phyloP scores from a whole-genome alignment of 192 early-diverging fungal genomes.

The Coemansia sp. region DNA sequence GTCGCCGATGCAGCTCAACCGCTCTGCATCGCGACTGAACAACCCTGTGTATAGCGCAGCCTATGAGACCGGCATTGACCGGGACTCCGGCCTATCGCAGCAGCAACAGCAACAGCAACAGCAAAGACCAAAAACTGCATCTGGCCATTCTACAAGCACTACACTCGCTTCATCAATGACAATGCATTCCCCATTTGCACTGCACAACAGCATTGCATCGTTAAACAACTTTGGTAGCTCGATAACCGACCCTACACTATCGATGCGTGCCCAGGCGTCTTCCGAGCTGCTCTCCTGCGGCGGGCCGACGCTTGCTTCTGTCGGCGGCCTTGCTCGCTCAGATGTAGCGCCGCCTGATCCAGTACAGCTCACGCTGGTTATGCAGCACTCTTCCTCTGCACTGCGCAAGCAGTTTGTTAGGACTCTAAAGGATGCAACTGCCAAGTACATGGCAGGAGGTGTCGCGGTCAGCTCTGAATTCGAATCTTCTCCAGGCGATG shows the following conservation, averaged over 20 bases:
- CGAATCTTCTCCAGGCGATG: neutral
- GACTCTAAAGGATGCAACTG: conserved; percentile 39
- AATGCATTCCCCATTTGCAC: conserved; percentile 1
- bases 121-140: conserved; percentile 46
- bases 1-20: conserved; percentile 26
- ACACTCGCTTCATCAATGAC: conserved; percentile 2
- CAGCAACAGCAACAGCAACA: conserved; percentile 14
- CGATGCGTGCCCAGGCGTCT: conserved; percentile 9
- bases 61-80: conserved; percentile 6
- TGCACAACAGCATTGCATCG: conserved; percentile 18
- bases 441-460: conserved; percentile 11
- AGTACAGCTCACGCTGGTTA: conserved; percentile 46
- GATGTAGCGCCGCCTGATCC: conserved; percentile 16
- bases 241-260: conserved; percentile 3
- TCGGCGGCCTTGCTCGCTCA: conserved; percentile 6
- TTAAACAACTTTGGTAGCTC: conserved; percentile 5
- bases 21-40: conserved; percentile 26
- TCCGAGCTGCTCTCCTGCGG: neutral
- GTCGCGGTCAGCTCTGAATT: conserved; percentile 1
- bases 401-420: conserved; percentile 49
- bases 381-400: conserved; percentile 41
- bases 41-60: conserved; percentile 9
- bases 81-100: neutral
- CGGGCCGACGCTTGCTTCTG: neutral
- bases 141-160: conserved; percentile 11